These are phyloP conservation scores for Morella rubra DNA, from an alignment of 306 rosid species.

Conservation along the genomic window DNA sequence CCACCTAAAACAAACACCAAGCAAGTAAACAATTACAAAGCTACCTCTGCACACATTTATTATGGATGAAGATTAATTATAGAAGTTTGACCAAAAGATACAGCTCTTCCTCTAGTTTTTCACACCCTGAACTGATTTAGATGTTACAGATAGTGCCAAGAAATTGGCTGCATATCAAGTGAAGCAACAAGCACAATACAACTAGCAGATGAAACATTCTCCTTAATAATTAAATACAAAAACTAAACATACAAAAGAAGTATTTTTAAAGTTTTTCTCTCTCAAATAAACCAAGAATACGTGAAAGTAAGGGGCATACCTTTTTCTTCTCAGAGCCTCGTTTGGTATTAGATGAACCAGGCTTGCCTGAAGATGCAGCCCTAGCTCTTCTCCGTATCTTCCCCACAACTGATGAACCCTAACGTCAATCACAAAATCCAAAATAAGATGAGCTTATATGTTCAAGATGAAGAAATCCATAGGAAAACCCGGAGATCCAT, in stretches of 20 bases:
- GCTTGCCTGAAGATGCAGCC: slow-evolving; percentile 55
- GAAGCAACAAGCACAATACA: background rate
- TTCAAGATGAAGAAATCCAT: background rate
- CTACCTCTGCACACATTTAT: background rate
- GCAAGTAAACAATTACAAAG: too few relatives aligned
- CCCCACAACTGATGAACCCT: slow-evolving; percentile 66
- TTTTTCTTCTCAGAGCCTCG: slow-evolving; percentile 82
- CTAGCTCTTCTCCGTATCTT: slow-evolving; percentile 71
- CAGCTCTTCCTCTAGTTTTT: background rate
- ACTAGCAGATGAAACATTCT: background rate
- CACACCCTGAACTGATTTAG: background rate
- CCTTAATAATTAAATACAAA: background rate
- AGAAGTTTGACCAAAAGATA: background rate
- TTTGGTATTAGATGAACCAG: slow-evolving; percentile 48
- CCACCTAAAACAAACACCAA: too few relatives aligned
- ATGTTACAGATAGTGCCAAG: background rate
- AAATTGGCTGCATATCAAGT: background rate
- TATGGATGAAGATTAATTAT: background rate
- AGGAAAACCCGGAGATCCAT: background rate
- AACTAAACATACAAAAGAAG: slow-evolving; percentile 1
- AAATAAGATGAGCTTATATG: slow-evolving; percentile 18
- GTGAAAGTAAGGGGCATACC: slow-evolving; percentile 33
- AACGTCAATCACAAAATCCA: slow-evolving; percentile 28
- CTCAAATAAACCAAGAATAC: background rate
- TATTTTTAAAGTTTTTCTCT: background rate